These are phyloP conservation scores for Cunninghamia lanceolata DNA, from an alignment of 75 land plant genomes.

Conservation along the genomic window DNA sequence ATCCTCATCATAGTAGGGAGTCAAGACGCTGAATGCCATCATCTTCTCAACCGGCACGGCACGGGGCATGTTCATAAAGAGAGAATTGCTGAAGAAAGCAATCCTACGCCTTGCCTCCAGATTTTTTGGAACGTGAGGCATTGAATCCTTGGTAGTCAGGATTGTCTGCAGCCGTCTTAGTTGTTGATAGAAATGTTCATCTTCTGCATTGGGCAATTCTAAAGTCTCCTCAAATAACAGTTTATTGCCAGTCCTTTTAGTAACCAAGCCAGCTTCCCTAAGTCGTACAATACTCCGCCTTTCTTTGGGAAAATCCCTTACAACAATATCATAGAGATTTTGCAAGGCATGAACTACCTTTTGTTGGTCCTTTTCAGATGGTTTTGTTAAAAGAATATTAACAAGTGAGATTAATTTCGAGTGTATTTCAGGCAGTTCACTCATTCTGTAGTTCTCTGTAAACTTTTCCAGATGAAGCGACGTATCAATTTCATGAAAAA, in stretches of 20 bases:
- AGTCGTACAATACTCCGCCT: not conserved
- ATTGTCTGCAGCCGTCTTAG: conserved; percentile 28
- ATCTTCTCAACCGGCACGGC: conserved; percentile 41
- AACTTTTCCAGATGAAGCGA: conserved; percentile 18
- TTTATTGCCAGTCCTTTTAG: conserved; percentile 4
- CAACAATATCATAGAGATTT: conserved; percentile 36
- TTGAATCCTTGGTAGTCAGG: conserved; percentile 36
- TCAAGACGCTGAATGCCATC: conserved; percentile 49
- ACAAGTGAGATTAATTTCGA: conserved; percentile 20
- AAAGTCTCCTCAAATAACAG: conserved; percentile 39
- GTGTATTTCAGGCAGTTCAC: conserved; percentile 28
- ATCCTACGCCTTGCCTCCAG: conserved; percentile 46
- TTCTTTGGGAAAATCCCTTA: conserved; percentile 32
- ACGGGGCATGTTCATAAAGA: conserved; percentile 60
- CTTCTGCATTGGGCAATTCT: conserved; percentile 27
- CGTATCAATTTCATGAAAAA: conserved; percentile 32
- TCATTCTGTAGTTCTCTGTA: conserved; percentile 17
- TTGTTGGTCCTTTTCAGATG: conserved; percentile 24
- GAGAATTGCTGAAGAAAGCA: conserved; percentile 49
- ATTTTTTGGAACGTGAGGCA: conserved; percentile 33
- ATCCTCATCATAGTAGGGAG: conserved; percentile 49
- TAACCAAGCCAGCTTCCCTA: not conserved
- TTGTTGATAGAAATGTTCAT: conserved; percentile 30
- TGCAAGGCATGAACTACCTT: conserved; percentile 39
- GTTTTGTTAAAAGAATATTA: conserved; percentile 20